Conservation (phyloP, 148 eudicot species). For the Chenopodium album region DNA sequence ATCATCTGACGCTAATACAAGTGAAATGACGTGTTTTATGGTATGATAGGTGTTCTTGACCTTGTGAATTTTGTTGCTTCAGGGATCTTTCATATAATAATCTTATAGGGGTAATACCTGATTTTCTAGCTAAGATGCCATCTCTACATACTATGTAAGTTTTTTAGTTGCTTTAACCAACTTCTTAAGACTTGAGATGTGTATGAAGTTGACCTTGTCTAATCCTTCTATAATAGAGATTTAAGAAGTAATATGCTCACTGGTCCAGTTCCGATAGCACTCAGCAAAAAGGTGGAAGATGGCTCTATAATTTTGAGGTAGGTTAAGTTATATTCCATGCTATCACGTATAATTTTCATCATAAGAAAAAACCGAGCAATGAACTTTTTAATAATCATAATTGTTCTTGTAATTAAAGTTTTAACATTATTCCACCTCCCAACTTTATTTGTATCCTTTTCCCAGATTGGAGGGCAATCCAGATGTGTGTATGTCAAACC, state of each 20-base stretch:
- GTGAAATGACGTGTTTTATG: too few relatives aligned
- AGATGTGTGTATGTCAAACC: constrained; percentile 5
- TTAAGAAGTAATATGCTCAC: constrained; percentile 15
- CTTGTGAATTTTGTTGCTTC: not conserved
- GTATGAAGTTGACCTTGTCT: not conserved
- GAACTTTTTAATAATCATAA: too few relatives aligned
- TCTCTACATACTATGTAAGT: constrained; percentile 15
- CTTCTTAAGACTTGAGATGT: not conserved
- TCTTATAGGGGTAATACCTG: constrained; percentile 22
- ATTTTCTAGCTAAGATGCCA: constrained; percentile 1
- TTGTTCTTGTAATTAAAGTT: too few relatives aligned
- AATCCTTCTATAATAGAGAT: not conserved
- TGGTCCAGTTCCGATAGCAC: constrained; percentile 11
- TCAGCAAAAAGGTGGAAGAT: not conserved
- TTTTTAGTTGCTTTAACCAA: not conserved
- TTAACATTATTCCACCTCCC: not conserved
- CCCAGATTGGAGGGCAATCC: not conserved
- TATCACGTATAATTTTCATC: not conserved
- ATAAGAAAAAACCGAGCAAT: too few relatives aligned
- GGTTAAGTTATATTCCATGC: not conserved
- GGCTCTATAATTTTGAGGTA: not conserved
- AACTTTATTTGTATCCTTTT: too few relatives aligned
- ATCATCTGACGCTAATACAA: too few relatives aligned
- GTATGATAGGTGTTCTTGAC: too few relatives aligned
- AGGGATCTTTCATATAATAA: constrained; percentile 20